These are phyloP conservation scores for Clausena lansium DNA, from an alignment of 345 rosid genomes.

Conservation along the genomic window DNA sequence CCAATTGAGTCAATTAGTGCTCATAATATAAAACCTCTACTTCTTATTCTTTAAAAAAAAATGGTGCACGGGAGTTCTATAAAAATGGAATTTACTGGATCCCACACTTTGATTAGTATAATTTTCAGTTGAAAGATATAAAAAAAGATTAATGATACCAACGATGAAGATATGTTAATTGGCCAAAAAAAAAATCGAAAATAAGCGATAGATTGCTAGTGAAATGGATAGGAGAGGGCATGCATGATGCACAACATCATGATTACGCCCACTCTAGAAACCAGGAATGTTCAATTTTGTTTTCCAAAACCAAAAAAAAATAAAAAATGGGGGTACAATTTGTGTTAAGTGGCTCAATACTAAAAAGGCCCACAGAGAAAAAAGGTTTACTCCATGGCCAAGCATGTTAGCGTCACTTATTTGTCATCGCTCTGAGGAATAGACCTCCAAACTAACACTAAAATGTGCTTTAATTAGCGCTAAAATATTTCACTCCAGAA, in stretches of 20 bases:
- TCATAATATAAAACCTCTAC: too few relatives aligned
- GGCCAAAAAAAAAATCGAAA: too few relatives aligned
- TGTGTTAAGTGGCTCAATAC: background rate
- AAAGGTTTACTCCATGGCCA: background rate
- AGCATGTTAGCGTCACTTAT: slow-evolving; percentile 13
- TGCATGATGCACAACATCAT: too few relatives aligned
- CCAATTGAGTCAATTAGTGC: too few relatives aligned
- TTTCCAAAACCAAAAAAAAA: too few relatives aligned
- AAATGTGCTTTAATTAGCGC: background rate
- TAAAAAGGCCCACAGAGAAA: background rate
- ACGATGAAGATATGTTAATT: background rate
- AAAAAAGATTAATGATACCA: background rate
- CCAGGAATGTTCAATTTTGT: background rate
- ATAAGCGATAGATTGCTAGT: background rate
- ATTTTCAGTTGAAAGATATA: background rate
- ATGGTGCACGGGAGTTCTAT: too few relatives aligned
- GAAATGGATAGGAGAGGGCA: background rate
- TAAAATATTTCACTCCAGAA: background rate
- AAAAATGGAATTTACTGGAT: too few relatives aligned
- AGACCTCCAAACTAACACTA: slow-evolving; percentile 32
- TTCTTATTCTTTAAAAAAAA: too few relatives aligned
- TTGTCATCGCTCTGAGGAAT: slow-evolving; percentile 17
- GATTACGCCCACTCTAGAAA: background rate
- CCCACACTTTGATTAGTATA: background rate
- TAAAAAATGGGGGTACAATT: background rate